Conservation (phyloP, 1,284 basidiomycete species). For the Chondrostereum purpureum region DNA sequence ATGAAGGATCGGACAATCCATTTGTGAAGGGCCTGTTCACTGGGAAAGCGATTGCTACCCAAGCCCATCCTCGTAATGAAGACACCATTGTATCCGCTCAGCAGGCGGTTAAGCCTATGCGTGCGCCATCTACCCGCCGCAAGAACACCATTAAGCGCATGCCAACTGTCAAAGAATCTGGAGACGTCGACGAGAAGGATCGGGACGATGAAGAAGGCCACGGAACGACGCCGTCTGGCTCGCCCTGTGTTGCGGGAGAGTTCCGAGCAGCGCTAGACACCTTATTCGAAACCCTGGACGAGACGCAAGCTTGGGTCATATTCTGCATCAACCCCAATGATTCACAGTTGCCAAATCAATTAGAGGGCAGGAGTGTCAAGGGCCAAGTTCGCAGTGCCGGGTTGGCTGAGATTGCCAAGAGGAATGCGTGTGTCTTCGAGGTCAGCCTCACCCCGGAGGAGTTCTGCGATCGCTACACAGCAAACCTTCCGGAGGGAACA, state of each 20-base stretch:
- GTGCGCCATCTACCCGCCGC: slow-evolving; percentile 81
- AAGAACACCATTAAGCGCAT: slow-evolving; percentile 67
- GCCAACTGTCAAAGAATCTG: slow-evolving; percentile 51
- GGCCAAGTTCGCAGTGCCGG: slow-evolving; percentile 85
- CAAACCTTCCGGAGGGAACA: slow-evolving; percentile 40
- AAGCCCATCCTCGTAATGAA: slow-evolving; percentile 86
- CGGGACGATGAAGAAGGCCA: slow-evolving; percentile 44
- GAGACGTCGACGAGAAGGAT: slow-evolving; percentile 42
- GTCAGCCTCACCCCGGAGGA: slow-evolving; percentile 85
- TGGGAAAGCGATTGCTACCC: slow-evolving; percentile 81
- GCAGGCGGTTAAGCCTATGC: slow-evolving; percentile 89
- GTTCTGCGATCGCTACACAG: slow-evolving; percentile 79
- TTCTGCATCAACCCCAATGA: slow-evolving; percentile 95
- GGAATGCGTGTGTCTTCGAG: slow-evolving; percentile 66
- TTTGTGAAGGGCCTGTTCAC: slow-evolving; percentile 91
- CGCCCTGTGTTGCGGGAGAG: slow-evolving; percentile 81
- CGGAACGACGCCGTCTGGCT: slow-evolving; percentile 19
- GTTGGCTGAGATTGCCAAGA: slow-evolving; percentile 71
- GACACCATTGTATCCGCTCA: slow-evolving; percentile 93
- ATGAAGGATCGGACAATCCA: slow-evolving; percentile 73
- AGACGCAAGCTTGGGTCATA: slow-evolving; percentile 89
- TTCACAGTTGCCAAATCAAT: slow-evolving; percentile 87
- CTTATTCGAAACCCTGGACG: slow-evolving; percentile 84
- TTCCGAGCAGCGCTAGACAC: slow-evolving; percentile 80
- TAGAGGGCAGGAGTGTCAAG: slow-evolving; percentile 89